A percentile compares a stretch with the other conserved stretches of the same genome.
Conservation (phyloP, 805 yeast species). For the Candida xyloterini region DNA sequence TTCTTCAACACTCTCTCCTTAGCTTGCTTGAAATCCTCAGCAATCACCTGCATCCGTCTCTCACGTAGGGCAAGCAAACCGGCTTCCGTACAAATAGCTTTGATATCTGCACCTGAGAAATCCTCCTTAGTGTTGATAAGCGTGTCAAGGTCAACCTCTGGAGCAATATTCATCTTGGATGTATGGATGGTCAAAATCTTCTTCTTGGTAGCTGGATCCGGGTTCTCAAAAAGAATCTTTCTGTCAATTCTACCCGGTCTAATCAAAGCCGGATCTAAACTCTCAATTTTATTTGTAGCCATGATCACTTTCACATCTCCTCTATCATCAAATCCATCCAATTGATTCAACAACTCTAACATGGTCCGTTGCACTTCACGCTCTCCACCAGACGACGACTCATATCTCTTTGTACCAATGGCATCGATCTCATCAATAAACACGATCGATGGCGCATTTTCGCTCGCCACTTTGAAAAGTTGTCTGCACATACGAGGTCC, state of each 20-base stretch:
- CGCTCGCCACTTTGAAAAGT: slow-evolving; percentile 93
- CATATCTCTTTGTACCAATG: slow-evolving; percentile 97
- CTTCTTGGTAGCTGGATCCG: slow-evolving; percentile 88
- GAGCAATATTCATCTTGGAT: slow-evolving; percentile 84
- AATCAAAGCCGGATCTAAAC: slow-evolving; percentile 91
- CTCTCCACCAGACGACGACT: slow-evolving; percentile 90
- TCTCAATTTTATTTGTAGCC: slow-evolving; percentile 96
- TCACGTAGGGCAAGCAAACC: slow-evolving; percentile 94
- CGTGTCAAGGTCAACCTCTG: slow-evolving; percentile 85
- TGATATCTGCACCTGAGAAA: slow-evolving; percentile 94
- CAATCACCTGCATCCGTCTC: slow-evolving; percentile 96
- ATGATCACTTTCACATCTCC: slow-evolving; percentile 96
- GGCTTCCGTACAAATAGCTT: slow-evolving; percentile 97
- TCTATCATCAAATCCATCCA: slow-evolving; percentile 96
- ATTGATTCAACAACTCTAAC: slow-evolving; percentile 91
- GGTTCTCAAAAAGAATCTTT: slow-evolving; percentile 92
- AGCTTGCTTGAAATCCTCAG: slow-evolving; percentile 88
- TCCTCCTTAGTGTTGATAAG: slow-evolving; percentile 90
- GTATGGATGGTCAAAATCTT: slow-evolving; percentile 92
- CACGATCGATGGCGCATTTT: slow-evolving; percentile 96
- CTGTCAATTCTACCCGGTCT: slow-evolving; percentile 98
- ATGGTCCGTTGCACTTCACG: slow-evolving; percentile 96
- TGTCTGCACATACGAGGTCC: slow-evolving; percentile 95
- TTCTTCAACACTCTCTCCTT: slow-evolving; percentile 94
- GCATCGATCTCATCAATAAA: slow-evolving; percentile 99